phyloP scores from a whole-genome alignment of 768 basidiomycete genomes.

The Cyclocybe cylindracea region DNA sequence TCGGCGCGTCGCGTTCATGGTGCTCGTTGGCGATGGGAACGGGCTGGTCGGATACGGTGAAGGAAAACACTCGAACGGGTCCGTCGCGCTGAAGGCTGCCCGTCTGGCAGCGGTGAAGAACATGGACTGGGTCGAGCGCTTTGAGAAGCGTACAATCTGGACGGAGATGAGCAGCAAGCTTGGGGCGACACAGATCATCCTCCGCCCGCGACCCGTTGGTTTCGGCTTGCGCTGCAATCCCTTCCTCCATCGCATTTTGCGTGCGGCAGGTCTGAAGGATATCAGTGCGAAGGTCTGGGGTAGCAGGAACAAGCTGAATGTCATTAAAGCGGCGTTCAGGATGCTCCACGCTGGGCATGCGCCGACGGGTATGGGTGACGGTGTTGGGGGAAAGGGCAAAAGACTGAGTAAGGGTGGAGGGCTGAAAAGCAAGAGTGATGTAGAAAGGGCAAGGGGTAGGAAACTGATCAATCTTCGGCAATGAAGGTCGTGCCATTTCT shows the following conservation, averaged over 20 bases:
- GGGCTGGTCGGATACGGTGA: constrained; percentile 84
- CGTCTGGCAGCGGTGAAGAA: constrained; percentile 69
- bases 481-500: constrained; percentile 8
- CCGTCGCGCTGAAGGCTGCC: constrained; percentile 59
- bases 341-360: constrained; percentile 86
- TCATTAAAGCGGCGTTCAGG: constrained; percentile 82
- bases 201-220: constrained; percentile 84
- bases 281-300: constrained; percentile 95
- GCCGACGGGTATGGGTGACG: constrained; percentile 81
- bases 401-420: constrained; percentile 78
- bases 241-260: constrained; percentile 83
- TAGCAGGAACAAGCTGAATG: constrained; percentile 81
- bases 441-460: constrained; percentile 84
- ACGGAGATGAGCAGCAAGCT: constrained; percentile 86
- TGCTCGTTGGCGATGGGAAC: constrained; percentile 80
- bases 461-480: constrained; percentile 67
- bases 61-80: constrained; percentile 66
- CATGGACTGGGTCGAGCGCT: constrained; percentile 94
- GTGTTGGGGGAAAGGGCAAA: constrained; percentile 70
- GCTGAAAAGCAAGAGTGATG: constrained; percentile 61
- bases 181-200: constrained; percentile 76
- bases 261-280: constrained; percentile 95
- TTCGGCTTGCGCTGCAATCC: constrained; percentile 93
- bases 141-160: constrained; percentile 94
- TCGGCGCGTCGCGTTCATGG: constrained; percentile 56